Conservation (phyloP, 352 stramenopile genomes). For the Phytopythium ostracodes region DNA sequence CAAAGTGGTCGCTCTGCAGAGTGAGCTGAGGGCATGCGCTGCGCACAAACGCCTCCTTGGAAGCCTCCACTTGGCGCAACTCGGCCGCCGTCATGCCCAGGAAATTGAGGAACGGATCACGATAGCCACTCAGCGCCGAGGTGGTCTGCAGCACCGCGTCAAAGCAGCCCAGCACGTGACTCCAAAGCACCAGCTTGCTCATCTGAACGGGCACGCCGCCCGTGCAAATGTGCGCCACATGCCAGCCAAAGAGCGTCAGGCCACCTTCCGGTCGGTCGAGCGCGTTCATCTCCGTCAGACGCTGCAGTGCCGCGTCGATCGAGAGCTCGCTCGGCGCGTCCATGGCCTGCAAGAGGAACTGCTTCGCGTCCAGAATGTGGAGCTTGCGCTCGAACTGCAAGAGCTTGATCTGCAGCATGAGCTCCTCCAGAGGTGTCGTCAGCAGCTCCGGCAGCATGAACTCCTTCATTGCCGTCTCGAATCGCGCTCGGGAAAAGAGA, state of each 20-base stretch:
- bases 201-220: constrained; percentile 65
- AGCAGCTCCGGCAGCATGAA: constrained; percentile 77
- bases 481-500: constrained; percentile 61
- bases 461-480: constrained; percentile 63
- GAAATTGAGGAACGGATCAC: constrained; percentile 72
- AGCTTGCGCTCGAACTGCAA: constrained; percentile 76
- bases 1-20: constrained; percentile 70
- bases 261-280: constrained; percentile 27
- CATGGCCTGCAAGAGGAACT: constrained; percentile 91
- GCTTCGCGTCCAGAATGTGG: constrained; percentile 55
- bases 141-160: constrained; percentile 59
- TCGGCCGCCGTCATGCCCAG: constrained; percentile 62
- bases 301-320: constrained; percentile 89
- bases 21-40: constrained; percentile 29
- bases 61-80: constrained; percentile 44
- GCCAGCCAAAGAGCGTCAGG: constrained; percentile 69
- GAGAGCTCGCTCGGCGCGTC: constrained; percentile 89
- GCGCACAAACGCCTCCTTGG: constrained; percentile 50
- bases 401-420: constrained; percentile 74
- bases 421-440: constrained; percentile 65
- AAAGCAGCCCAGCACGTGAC: constrained; percentile 63
- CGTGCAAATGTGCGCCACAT: constrained; percentile 66
- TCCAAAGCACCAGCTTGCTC: constrained; percentile 67
- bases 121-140: constrained; percentile 69
- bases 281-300: constrained; percentile 80